phyloP scores from a whole-genome alignment of 352 stramenopile genomes.

The Blastocystis sp. region DNA sequence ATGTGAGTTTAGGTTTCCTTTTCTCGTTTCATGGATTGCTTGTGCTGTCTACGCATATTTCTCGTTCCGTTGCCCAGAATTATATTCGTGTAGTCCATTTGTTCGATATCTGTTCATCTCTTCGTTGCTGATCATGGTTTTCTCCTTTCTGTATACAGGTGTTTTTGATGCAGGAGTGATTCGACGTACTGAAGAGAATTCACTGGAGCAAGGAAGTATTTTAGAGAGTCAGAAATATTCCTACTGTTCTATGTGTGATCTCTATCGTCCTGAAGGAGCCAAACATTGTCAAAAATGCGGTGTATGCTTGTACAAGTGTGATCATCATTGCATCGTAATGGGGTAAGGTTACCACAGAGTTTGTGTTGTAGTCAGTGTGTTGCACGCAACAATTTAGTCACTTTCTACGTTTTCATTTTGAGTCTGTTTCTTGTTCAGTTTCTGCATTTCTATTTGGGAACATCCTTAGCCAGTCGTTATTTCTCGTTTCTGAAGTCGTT shows the following conservation, averaged over 20 bases:
- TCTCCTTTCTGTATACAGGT: conserved; percentile 1
- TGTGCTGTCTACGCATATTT: not conserved
- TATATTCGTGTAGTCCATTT: not conserved
- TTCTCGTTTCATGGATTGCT: not conserved
- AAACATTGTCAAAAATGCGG: conserved; percentile 27
- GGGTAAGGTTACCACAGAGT: not conserved
- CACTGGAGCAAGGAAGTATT: not conserved
- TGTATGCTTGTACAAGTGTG: conserved; percentile 16
- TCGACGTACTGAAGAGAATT: not conserved
- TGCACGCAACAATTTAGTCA: not conserved
- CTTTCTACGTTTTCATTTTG: conserved; percentile 1
- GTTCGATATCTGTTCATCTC: not conserved
- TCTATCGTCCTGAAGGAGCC: conserved; percentile 9
- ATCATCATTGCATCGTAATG: conserved; percentile 53
- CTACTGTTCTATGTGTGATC: conserved; percentile 30
- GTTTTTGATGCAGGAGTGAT: conserved; percentile 22
- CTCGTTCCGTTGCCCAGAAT: not conserved
- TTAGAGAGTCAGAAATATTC: conserved; percentile 14
- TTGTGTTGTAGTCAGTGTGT: conserved; percentile 21
- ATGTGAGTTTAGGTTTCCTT: not conserved
- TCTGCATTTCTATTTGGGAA: not conserved
- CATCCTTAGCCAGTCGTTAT: not conserved
- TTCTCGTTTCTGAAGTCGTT: not conserved
- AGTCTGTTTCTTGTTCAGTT: not conserved
- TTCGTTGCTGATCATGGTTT: not conserved